phyloP scores from a whole-genome alignment of 2,329 filamentous ascomycete genomes.

The Colletotrichum cereale region DNA sequence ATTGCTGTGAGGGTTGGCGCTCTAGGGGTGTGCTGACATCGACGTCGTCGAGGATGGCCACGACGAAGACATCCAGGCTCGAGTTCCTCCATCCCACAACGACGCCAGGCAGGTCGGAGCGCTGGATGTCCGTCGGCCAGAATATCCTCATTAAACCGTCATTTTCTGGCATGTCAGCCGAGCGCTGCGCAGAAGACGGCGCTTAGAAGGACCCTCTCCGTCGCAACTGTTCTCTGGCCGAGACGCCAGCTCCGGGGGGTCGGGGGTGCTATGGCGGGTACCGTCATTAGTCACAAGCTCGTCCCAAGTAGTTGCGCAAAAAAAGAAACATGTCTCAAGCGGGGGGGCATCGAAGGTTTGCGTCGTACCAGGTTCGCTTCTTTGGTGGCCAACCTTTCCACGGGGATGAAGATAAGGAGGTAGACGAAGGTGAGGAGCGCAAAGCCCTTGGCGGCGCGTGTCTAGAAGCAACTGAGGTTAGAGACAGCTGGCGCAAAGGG shows the following conservation, averaged over 20 bases:
- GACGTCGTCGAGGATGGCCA: constrained; percentile 89
- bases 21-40: constrained; percentile 70
- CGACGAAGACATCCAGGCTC: constrained; percentile 87
- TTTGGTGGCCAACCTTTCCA: constrained; percentile 83
- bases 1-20: constrained; percentile 17
- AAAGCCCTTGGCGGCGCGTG: constrained; percentile 88
- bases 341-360: constrained; percentile 34
- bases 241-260: constrained; percentile 82
- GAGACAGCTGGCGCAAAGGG: constrained; percentile 32
- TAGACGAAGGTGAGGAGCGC: constrained; percentile 86
- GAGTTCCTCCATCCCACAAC: constrained; percentile 98
- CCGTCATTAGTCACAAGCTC: constrained; percentile 45
- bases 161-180: constrained; percentile 74
- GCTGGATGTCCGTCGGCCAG: constrained; percentile 90
- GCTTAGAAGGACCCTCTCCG: constrained; percentile 93
- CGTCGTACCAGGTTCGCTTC: constrained; percentile 82
- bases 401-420: constrained; percentile 84
- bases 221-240: constrained; percentile 93
- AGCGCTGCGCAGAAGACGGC: constrained; percentile 45
- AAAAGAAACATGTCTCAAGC: constrained; percentile 28
- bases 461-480: constrained; percentile 60
- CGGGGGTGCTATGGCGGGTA: constrained; percentile 78
- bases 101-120: constrained; percentile 81
- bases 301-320: constrained; percentile 35
- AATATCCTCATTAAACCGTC: constrained; percentile 98